Percentiles rank a stretch among this genome's conserved stretches.
These are phyloP conservation scores for Theileria luwenshuni DNA, from an alignment of 169 alveolate genomes.

Conservation along the genomic window DNA sequence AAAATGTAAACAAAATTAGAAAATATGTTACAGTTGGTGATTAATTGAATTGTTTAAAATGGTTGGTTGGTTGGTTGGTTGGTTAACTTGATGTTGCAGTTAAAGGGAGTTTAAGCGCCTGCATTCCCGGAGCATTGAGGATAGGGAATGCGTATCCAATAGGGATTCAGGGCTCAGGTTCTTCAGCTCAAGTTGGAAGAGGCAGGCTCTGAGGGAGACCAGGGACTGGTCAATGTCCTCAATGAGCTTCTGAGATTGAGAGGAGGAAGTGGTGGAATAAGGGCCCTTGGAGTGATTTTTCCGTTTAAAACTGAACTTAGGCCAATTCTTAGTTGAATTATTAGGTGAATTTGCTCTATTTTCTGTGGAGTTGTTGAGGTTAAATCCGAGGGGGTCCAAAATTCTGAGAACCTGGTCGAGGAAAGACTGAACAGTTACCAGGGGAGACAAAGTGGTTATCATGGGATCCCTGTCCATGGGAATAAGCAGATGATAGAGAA, in stretches of 20 bases:
- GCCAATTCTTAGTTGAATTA: too few species aligned
- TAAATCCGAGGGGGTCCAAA: background rate
- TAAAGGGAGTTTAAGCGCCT: background rate
- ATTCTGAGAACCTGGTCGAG: background rate
- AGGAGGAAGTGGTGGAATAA: too few species aligned
- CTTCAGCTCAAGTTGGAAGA: background rate
- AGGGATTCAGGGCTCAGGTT: background rate
- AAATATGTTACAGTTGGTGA: too few species aligned
- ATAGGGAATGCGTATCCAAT: too few species aligned
- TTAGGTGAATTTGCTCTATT: too few species aligned
- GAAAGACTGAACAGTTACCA: background rate
- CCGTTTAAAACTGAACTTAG: too few species aligned
- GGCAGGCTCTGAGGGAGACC: background rate
- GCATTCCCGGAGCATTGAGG: background rate
- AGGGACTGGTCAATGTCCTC: background rate
- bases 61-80: too few species aligned
- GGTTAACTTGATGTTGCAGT: too few species aligned
- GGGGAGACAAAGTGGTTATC: background rate
- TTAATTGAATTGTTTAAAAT: too few species aligned
- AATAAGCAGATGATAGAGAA: background rate
- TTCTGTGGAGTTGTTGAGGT: background rate
- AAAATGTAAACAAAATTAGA: too few species aligned
- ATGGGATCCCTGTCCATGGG: slow-evolving; percentile 1
- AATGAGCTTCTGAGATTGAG: too few species aligned
- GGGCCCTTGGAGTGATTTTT: background rate